These are phyloP conservation scores for Chlorencoelia australis DNA, from an alignment of 2,329 filamentous ascomycete genomes.

Conservation along the genomic window DNA sequence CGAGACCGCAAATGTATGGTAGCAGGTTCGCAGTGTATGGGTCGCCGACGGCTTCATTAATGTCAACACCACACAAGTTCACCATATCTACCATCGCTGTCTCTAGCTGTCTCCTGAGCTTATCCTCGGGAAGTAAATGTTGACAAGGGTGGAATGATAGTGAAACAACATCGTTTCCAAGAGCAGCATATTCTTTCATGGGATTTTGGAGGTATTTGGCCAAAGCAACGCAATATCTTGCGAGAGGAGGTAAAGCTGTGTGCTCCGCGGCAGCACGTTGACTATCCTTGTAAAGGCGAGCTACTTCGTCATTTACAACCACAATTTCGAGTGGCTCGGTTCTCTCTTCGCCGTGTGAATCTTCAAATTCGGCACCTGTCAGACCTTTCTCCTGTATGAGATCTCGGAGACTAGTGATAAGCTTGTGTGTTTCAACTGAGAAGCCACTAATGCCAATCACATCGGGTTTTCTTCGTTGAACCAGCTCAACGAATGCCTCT, in stretches of 20 bases:
- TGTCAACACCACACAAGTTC: constrained; percentile 89
- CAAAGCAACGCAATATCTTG: constrained; percentile 80
- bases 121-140: constrained; percentile 77
- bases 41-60: constrained; percentile 83
- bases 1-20: constrained; percentile 83
- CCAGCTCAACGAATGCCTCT: constrained; percentile 65
- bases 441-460: constrained; percentile 85
- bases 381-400: constrained; percentile 71
- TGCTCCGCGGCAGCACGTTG: constrained; percentile 70
- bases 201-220: constrained; percentile 92
- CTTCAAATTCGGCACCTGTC: constrained; percentile 71
- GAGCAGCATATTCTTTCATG: constrained; percentile 88
- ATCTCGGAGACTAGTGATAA: constrained; percentile 71
- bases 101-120: constrained; percentile 76
- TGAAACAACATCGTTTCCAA: constrained; percentile 80
- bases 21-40: constrained; percentile 76
- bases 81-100: constrained; percentile 99
- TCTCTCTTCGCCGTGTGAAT: constrained; percentile 65
- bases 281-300: constrained; percentile 90
- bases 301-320: constrained; percentile 92
- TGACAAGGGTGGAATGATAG: constrained; percentile 86
- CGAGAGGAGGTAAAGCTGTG: constrained; percentile 66
- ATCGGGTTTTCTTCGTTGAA: constrained; percentile 74
- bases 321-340: constrained; percentile 79
- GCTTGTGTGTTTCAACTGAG: constrained; percentile 73